A percentile compares a stretch with the other conserved stretches of the same genome.
phyloP scores from a whole-genome alignment of 345 rosid genomes.

The Geranium brycei region DNA sequence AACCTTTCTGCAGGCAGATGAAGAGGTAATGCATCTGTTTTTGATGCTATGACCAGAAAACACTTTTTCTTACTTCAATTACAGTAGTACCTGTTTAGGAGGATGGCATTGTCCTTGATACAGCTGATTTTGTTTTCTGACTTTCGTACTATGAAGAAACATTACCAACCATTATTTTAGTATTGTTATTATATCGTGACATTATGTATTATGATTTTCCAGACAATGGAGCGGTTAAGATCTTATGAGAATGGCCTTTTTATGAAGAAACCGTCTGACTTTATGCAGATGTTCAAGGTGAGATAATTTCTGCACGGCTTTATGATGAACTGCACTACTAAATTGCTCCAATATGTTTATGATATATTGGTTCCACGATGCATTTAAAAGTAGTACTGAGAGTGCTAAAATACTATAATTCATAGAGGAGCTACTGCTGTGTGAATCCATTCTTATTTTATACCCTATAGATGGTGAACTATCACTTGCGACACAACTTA shows the following conservation, averaged over 20 bases:
- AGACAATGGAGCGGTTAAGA: conserved; percentile 98
- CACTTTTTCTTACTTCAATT: background rate
- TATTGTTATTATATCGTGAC: background rate
- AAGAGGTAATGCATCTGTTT: conserved; percentile 46
- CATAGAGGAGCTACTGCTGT: too few relatives aligned
- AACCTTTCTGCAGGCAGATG: conserved; percentile 92
- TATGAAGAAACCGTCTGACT: conserved; percentile 76
- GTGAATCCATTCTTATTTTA: too few relatives aligned
- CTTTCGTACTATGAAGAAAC: background rate
- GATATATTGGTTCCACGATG: background rate
- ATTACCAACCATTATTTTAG: background rate
- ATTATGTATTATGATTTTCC: conserved; percentile 13
- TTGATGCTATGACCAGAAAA: background rate
- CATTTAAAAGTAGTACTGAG: too few relatives aligned
- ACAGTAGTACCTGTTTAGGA: background rate
- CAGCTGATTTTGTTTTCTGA: background rate
- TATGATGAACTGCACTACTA: background rate
- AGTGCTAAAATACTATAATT: too few relatives aligned
- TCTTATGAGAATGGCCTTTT: conserved; percentile 69
- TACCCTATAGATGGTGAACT: too few relatives aligned
- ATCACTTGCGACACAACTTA: too few relatives aligned
- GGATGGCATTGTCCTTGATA: background rate
- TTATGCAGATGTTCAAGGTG: conserved; percentile 96
- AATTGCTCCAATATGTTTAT: background rate
- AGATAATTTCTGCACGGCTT: conserved; percentile 13